Evolutionary conservation across 2,329 filamentous ascomycete species (phyloP), one percentile per base, ranked within the genome.

Genomic region (Xylariaceae sp.): DNA sequence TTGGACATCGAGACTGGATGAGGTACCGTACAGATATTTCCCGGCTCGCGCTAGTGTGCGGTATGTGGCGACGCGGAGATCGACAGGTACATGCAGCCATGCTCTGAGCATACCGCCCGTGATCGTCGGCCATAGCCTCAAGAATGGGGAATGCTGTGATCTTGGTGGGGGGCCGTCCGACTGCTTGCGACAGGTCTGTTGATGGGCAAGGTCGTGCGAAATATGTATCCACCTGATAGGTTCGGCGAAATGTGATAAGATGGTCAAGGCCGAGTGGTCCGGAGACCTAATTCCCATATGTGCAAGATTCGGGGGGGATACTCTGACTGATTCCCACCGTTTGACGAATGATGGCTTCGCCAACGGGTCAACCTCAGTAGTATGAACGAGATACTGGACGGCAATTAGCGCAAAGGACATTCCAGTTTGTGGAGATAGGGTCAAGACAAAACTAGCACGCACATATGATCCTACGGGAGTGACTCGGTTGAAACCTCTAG

Each of bases 1-100:
- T 45, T 58, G 58, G 17, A 57, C 56, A 1, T 52, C 41, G 12
- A 53, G 30, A 40, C 52, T 55, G 35, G 15, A 38, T 17, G 47
- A 49, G 31, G 43, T 19, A 14, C 53, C 54, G 48, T 57, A 57
- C 33, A 58, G 32, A 19, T 42, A 30, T 39, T 30, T 31, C 27
- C 49, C 46, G 22, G 45, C 27, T 11, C 39, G 39, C 18, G 27
- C 49, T 19, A 52, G 41, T 27, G 41, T 36, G 42, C 49, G 49
- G 42, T 52, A 49, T 22, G 42, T 33, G 30, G 14, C 30, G 18
- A 49, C 45, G 17, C 49, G 49, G 35, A 49, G 27, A 27, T n/a
- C 30, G 18, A 42, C 42, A 31, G 42, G 45, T 42, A 35, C 11
- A 40, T 31, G 27, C 22, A 42, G 45, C 46, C 44, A 47, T 49